Evolutionary conservation across 2,329 filamentous ascomycete genomes (phyloP).

Genomic region (Colletotrichum camelliae): DNA sequence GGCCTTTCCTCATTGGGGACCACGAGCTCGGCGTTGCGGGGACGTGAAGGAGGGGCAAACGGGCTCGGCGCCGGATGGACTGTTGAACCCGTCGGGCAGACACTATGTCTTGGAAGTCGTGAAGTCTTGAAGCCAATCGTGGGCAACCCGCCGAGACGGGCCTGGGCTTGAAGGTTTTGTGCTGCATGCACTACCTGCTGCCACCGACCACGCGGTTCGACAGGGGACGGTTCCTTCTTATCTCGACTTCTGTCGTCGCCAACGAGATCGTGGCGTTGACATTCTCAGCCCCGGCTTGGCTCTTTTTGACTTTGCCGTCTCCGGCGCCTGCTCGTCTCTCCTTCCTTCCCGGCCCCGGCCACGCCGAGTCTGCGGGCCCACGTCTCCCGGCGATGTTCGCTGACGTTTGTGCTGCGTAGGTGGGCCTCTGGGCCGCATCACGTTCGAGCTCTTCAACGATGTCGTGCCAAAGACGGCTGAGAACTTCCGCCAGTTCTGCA

Average conservation of each 20-base stretch:
- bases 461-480: slow-evolving; percentile 87
- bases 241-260: not conserved
- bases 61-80: not conserved
- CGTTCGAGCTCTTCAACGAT: slow-evolving; percentile 89
- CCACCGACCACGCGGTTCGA: not conserved
- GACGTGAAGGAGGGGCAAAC: not conserved
- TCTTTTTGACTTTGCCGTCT: not conserved
- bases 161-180: not conserved
- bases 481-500: slow-evolving; percentile 97
- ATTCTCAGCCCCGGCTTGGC: not conserved
- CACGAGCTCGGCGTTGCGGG: slow-evolving; percentile 19
- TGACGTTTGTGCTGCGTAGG: slow-evolving; percentile 54
- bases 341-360: not conserved
- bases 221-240: not conserved
- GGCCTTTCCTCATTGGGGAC: slow-evolving; percentile 30
- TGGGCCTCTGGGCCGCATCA: slow-evolving; percentile 84
- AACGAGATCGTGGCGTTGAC: not conserved
- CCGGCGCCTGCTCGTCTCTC: not conserved
- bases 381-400: not conserved
- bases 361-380: not conserved
- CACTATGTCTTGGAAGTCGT: not conserved
- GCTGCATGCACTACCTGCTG: not conserved
- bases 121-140: not conserved
- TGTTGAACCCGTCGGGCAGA: not conserved
- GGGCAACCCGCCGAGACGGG: not conserved